Evolutionary conservation across 1,139 yeast species (phyloP).

Genomic region (Yamadazyma dendronema): DNA sequence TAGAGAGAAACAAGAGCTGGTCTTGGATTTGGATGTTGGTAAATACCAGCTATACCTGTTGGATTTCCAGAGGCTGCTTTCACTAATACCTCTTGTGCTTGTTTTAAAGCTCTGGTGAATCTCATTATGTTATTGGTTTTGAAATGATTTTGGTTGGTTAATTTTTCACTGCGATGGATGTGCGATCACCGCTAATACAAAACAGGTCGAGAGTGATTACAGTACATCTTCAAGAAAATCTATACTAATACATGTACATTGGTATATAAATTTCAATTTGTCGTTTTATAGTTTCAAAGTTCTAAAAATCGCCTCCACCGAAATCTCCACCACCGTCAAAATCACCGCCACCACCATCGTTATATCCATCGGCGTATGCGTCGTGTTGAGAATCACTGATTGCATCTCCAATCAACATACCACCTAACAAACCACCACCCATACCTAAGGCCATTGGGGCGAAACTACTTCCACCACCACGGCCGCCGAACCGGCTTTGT

Average conservation of each 20-base stretch:
- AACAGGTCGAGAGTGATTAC: no score
- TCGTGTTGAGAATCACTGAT: constrained; percentile 31
- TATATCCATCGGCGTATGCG: constrained; percentile 32
- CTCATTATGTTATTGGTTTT: constrained; percentile 27
- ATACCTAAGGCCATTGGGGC: constrained; percentile 56
- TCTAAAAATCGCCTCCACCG: constrained; percentile 23
- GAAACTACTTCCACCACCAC: constrained; percentile 17
- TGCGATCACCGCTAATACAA: neutral
- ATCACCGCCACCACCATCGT: constrained; percentile 24
- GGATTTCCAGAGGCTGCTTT: constrained; percentile 69
- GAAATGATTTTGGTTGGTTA: constrained; percentile 25
- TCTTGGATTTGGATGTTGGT: constrained; percentile 81
- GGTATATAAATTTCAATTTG: no score
- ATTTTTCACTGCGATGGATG: constrained; percentile 7
- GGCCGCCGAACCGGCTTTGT: constrained; percentile 34
- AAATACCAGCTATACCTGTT: constrained; percentile 77
- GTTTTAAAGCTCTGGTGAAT: constrained; percentile 44
- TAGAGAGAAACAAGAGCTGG: constrained; percentile 74
- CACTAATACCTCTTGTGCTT: constrained; percentile 61
- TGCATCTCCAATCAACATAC: constrained; percentile 55
- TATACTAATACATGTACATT: no score
- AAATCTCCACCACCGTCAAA: constrained; percentile 27
- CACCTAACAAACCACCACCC: constrained; percentile 81
- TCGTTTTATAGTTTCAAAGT: no score
- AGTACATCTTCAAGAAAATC: no score